phyloP scores from a whole-genome alignment of 495 filamentous ascomycete genomes.

The Xylaria curta region DNA sequence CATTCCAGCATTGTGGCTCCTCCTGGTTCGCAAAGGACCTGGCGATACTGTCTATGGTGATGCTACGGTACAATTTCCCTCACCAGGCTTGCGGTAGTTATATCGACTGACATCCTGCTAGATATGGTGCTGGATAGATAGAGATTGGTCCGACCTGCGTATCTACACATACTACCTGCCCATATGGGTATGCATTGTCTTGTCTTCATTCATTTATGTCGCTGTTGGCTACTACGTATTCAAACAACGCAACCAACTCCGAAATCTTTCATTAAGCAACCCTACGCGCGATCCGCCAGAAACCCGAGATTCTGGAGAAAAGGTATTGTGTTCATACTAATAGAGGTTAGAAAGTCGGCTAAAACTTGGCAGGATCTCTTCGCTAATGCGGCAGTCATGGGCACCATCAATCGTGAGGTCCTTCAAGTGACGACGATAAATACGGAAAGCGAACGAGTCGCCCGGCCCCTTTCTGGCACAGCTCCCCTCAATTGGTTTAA shows the following conservation, averaged over 20 bases:
- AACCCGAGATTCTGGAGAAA: slow-evolving; percentile 46
- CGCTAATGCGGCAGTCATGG: slow-evolving; percentile 41
- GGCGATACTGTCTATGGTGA: slow-evolving; percentile 70
- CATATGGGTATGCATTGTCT: slow-evolving; percentile 78
- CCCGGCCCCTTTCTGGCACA: slow-evolving; percentile 27
- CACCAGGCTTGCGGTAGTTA: background rate
- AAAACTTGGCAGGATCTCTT: slow-evolving; percentile 33
- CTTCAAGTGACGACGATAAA: slow-evolving; percentile 42
- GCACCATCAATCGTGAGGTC: slow-evolving; percentile 39
- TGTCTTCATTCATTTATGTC: slow-evolving; percentile 75
- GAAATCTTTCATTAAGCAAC: slow-evolving; percentile 53
- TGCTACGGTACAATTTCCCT: slow-evolving; percentile 58
- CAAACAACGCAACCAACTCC: slow-evolving; percentile 61
- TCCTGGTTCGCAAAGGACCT: slow-evolving; percentile 60
- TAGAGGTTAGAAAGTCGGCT: background rate
- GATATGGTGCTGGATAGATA: slow-evolving; percentile 88
- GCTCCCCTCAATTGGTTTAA: slow-evolving; percentile 38
- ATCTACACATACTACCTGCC: slow-evolving; percentile 82
- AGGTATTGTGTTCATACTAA: slow-evolving; percentile 37
- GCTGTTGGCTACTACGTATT: slow-evolving; percentile 74
- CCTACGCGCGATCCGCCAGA: slow-evolving; percentile 31
- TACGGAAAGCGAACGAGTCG: slow-evolving; percentile 31
- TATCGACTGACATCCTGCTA: slow-evolving; percentile 26
- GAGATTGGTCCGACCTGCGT: slow-evolving; percentile 71
- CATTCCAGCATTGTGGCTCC: slow-evolving; percentile 69